Conservation (phyloP, 345 rosid genomes). For the Anacardium occidentale region DNA sequence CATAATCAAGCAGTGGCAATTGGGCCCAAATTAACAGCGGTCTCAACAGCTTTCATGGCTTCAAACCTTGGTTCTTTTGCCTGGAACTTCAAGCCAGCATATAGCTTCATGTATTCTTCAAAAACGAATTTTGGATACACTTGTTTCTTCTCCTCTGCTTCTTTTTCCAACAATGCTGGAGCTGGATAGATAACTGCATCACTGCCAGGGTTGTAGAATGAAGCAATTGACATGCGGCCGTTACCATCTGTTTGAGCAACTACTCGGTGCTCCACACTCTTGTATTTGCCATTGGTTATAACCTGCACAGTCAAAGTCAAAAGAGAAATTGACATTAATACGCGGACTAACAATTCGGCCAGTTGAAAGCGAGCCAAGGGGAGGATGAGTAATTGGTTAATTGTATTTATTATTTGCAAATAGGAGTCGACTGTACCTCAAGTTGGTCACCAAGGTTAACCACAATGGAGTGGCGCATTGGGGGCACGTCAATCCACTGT, state of each 20-base stretch:
- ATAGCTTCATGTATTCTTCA: conserved; percentile 88
- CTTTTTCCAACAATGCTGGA: conserved; percentile 57
- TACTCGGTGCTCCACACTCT: conserved; percentile 86
- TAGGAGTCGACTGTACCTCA: conserved; percentile 77
- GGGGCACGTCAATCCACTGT: conserved; percentile 88
- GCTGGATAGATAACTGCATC: conserved; percentile 87
- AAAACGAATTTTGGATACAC: conserved; percentile 79
- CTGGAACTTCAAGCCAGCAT: conserved; percentile 70
- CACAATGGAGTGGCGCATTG: conserved; percentile 89
- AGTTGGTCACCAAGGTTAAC: conserved; percentile 92
- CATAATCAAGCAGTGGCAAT: conserved; percentile 37
- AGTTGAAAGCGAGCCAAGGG: too few relatives aligned
- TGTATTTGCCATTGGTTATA: conserved; percentile 89
- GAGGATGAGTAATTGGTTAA: too few relatives aligned
- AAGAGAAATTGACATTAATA: too few relatives aligned
- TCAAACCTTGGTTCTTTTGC: conserved; percentile 95
- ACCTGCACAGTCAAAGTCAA: conserved; percentile 39
- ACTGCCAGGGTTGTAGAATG: conserved; percentile 90
- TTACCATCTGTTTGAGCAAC: conserved; percentile 70
- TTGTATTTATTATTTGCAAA: too few relatives aligned
- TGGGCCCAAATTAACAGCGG: conserved; percentile 29
- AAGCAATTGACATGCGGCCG: conserved; percentile 81
- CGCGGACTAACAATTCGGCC: too few relatives aligned
- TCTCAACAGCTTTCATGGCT: conserved; percentile 66
- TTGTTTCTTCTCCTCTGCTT: conserved; percentile 33